Conservation (phyloP, 768 basidiomycete genomes). For the Serpula lacrymans region DNA sequence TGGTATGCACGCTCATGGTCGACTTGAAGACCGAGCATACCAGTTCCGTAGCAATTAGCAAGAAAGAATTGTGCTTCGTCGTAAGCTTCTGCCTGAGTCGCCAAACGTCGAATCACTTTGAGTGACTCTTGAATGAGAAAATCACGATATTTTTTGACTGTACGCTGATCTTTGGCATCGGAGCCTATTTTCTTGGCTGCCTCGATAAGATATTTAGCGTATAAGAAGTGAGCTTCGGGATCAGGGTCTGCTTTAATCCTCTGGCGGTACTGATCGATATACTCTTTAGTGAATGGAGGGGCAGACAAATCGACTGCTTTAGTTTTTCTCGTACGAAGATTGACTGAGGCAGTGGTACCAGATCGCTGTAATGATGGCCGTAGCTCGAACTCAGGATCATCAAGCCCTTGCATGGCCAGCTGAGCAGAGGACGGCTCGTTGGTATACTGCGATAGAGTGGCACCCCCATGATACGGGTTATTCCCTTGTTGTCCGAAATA, state of each 20-base stretch:
- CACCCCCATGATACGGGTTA: slow-evolving; percentile 16
- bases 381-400: slow-evolving; percentile 52
- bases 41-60: slow-evolving; percentile 95
- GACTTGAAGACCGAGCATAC: slow-evolving; percentile 90
- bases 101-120: slow-evolving; percentile 89
- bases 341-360: slow-evolving; percentile 53
- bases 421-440: slow-evolving; percentile 15
- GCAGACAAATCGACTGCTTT: slow-evolving; percentile 81
- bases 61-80: slow-evolving; percentile 98
- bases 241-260: slow-evolving; percentile 98
- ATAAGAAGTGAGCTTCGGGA: slow-evolving; percentile 95
- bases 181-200: slow-evolving; percentile 90
- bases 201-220: slow-evolving; percentile 98
- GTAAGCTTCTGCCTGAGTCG: slow-evolving; percentile 88
- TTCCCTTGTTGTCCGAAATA: slow-evolving; percentile 22
- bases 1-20: slow-evolving; percentile 99
- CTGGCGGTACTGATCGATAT: slow-evolving; percentile 96
- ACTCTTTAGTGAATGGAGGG: slow-evolving; percentile 91
- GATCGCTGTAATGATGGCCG: slow-evolving; percentile 52
- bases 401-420: slow-evolving; percentile 9
- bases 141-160: slow-evolving; percentile 90
- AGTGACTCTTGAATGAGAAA: slow-evolving; percentile 82
- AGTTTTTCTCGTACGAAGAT: slow-evolving; percentile 58
- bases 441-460: slow-evolving; percentile 19
- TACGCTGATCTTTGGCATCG: slow-evolving; percentile 70